phyloP scores from a whole-genome alignment of 139 green algal species.

The Desmodesmus armatus region DNA sequence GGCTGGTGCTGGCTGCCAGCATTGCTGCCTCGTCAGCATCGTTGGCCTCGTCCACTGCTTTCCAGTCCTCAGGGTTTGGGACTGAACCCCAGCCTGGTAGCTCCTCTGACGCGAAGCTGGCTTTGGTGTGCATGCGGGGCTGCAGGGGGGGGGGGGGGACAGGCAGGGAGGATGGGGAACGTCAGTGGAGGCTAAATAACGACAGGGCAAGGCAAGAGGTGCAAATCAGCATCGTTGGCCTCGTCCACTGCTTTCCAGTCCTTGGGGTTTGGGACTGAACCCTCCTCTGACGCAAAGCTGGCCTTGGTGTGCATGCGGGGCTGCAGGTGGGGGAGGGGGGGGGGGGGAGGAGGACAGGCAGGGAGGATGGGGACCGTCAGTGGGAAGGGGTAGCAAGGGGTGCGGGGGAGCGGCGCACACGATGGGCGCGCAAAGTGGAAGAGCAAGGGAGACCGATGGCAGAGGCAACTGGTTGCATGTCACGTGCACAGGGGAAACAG shows the following conservation, averaged over 20 bases:
- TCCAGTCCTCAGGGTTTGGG: constrained; percentile 79
- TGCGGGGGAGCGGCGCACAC: too few species aligned
- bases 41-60: constrained; percentile 77
- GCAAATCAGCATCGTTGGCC: constrained; percentile 64
- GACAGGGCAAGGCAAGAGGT: background rate
- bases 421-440: too few species aligned
- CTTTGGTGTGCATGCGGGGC: constrained; percentile 33
- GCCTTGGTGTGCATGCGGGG: constrained; percentile 34
- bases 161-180: too few species aligned
- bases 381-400: too few species aligned
- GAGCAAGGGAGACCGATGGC: too few species aligned
- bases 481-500: too few species aligned
- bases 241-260: constrained; percentile 86
- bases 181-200: too few species aligned
- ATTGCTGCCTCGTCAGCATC: constrained; percentile 67
- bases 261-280: constrained; percentile 68
- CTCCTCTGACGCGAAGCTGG: constrained; percentile 1
- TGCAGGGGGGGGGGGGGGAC: background rate
- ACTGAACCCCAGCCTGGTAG: constrained; percentile 88
- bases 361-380: too few species aligned
- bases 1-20: constrained; percentile 48
- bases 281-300: constrained; percentile 36
- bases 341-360: too few species aligned
- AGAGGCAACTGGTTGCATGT: too few species aligned
- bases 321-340: background rate